Evolutionary conservation across 2,329 filamentous ascomycete species (phyloP).

Genomic region (Trichothecium sympodiale): DNA sequence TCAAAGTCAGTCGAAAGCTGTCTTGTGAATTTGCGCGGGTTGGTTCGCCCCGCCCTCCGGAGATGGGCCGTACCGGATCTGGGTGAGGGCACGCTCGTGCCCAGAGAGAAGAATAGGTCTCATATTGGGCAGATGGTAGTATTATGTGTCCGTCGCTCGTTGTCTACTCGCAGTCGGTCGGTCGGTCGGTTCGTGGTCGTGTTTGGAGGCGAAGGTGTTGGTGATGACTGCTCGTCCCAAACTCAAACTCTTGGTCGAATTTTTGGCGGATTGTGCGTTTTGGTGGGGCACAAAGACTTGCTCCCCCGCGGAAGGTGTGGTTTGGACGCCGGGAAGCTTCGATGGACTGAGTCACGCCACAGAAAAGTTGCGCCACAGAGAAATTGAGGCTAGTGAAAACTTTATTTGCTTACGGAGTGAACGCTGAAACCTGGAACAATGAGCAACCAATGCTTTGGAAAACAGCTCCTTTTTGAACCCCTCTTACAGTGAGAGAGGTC

Average conservation of each 20-base stretch:
- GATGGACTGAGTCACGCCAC: too few species aligned
- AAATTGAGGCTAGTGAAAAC: too few species aligned
- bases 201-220: constrained; percentile 1
- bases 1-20: too few species aligned
- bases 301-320: too few species aligned
- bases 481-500: too few species aligned
- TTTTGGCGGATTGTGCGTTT: constrained; percentile 35
- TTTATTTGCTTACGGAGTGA: too few species aligned
- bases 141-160: background rate
- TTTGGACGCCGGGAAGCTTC: too few species aligned
- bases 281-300: constrained; percentile 23
- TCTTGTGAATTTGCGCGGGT: too few species aligned
- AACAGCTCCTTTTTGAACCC: too few species aligned
- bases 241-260: constrained; percentile 23
- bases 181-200: constrained; percentile 6
- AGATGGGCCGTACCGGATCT: constrained; percentile 57
- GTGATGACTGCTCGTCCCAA: constrained; percentile 10
- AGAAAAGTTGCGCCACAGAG: too few species aligned
- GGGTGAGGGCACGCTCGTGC: constrained; percentile 92
- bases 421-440: too few species aligned
- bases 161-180: constrained; percentile 5
- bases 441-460: too few species aligned
- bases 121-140: constrained; percentile 50
- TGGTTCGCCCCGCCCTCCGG: background rate
- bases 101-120: constrained; percentile 92